Base-by-base conservation (phyloP, 331 rosid species). In the Phaseolus coccineus region DNA sequence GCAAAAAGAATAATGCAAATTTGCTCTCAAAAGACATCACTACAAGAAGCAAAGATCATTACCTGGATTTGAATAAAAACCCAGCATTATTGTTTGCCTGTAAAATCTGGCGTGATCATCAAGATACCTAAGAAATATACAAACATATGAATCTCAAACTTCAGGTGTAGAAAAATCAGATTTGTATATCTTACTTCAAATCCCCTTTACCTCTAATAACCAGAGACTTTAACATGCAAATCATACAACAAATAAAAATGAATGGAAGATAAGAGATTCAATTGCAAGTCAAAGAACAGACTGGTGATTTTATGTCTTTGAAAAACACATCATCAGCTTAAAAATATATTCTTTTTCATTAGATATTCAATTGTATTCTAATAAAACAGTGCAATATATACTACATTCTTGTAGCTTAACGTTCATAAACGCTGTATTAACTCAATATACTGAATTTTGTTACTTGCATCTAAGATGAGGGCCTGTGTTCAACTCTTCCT, bases 71-170 rank as follows among this genome's bases (percentile, higher is more conserved):
- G 91, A 81, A 85, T 89, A 86, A 75, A 80, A 77, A 19, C 97
- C 92, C 81, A 91, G 80, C 67, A 94, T 79, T 76, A 94, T 86
- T n/a, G 97, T 87, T 80, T 94, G 98, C 91, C 97, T 88, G 52
- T 90, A 94, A 73, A 86, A 86, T 84, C 81, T 88, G 27, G 98
- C 96, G 77, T 82, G 51, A 64, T 87, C 91, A 80, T 94, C 92
- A 67, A 88, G 89, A 81, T 87, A 87, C 98, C 98, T 94, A 77
- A 74, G 64, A 46, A 78, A 65, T 46, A 86, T 62, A 70, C 31
- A 81, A 61, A 66, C 30, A 68, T 39, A 76, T 24, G 22, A 24
- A 77, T 56, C 69, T 58, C 56, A 81, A 58, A 77, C 22, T 47
- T 58, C 72, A 13, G 24, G 69, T 1, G 48, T 16, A 30, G 31